Evolutionary conservation across 2,329 filamentous ascomycete species (phyloP), one percentile per base, ranked within the genome.

Genomic region (Fusarium longipes): DNA sequence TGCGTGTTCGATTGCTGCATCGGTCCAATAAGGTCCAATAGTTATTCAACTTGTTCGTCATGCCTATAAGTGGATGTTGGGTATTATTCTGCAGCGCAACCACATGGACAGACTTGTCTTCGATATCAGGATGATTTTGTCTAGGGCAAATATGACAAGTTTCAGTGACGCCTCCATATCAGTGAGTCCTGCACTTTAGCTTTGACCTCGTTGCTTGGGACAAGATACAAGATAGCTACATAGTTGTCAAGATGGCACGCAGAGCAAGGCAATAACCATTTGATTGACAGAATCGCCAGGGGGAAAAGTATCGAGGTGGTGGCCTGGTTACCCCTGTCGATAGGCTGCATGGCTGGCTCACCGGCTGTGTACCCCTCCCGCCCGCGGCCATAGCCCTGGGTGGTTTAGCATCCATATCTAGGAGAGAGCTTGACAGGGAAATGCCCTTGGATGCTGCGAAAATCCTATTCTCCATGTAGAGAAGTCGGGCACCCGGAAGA

Each of bases 321-420:
- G 30, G 40, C 57, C 52, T 51, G 40, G 38, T 44, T 55, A 73
- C 63, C 68, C 70, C 66, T 71, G 66, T 64, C 57, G 59, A 63
- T 49, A 56, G 33, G 35, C 59, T 71, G 70, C 66, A 71, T 67
- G 48, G 57, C 64, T 62, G 56, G 63, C 68, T 73, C 70, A 72
- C 70, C 68, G 70, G 70, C 67, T 64, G 57, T 57, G 63, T 42
- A 58, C 64, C 56, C 65, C 45, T 63, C 44, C 51, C 44, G 57
- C 50, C 68, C 67, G 50, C 39, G 65, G 65, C 65, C 65, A 65
- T 65, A 68, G 65, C 47, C 55, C 65, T 33, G 65, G 65, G 55
- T 52, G 60, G 65, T 47, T 44, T 50, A 52, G 42, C 29, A 53
- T 40, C 35, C 20, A 38, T 27, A 30, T 39, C 55, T 20, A 33